Evolutionary conservation across 169 alveolate species (phyloP).

Genomic region (Cryptosporidium parvum): DNA sequence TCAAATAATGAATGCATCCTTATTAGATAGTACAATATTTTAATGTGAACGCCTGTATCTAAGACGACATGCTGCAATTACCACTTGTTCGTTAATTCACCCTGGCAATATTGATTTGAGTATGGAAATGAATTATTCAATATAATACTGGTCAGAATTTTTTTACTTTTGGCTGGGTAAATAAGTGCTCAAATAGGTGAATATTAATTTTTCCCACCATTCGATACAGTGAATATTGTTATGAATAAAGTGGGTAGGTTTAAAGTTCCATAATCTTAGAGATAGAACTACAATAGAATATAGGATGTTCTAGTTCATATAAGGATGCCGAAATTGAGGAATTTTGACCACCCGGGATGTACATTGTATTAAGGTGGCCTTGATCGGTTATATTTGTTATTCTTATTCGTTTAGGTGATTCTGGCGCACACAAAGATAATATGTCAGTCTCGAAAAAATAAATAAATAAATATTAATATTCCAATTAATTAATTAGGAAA

Average conservation of each 20-base stretch:
- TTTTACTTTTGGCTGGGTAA: neutral
- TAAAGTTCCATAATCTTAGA: neutral
- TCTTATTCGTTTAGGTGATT: neutral
- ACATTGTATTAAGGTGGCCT: slow-evolving; percentile 15
- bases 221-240: too few relatives aligned
- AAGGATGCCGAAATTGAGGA: slow-evolving; percentile 21
- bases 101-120: slow-evolving; percentile 37
- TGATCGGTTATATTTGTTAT: slow-evolving; percentile 3
- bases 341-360: neutral
- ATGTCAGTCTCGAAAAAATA: slow-evolving; percentile 6
- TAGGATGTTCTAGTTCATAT: slow-evolving; percentile 29
- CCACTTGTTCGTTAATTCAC: slow-evolving; percentile 69
- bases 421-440: slow-evolving; percentile 33
- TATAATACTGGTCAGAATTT: neutral
- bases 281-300: slow-evolving; percentile 1
- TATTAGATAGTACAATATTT: neutral
- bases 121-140: neutral
- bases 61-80: slow-evolving; percentile 45
- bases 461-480: neutral
- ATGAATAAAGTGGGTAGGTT: neutral
- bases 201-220: neutral
- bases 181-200: neutral
- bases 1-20: neutral
- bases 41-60: slow-evolving; percentile 54
- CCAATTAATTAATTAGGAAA: neutral